Conservation (phyloP, 352 stramenopile genomes). For the Pythium periplocum region DNA sequence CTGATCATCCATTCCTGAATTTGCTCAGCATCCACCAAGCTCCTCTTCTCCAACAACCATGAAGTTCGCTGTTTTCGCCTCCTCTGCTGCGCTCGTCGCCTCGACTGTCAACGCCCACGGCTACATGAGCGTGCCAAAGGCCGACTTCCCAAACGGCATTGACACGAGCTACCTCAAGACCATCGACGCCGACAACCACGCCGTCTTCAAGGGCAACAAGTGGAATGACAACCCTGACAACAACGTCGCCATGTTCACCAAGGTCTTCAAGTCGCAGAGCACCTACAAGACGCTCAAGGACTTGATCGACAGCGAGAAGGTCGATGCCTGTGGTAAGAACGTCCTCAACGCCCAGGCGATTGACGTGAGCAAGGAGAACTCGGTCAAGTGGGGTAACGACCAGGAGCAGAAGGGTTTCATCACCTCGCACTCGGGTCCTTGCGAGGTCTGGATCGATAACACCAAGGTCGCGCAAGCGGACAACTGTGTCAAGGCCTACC, state of each 20-base stretch:
- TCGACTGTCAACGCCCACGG: constrained; percentile 37
- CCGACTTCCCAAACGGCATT: constrained; percentile 27
- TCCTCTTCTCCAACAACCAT: background rate
- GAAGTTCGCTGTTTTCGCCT: constrained; percentile 10
- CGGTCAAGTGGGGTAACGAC: constrained; percentile 46
- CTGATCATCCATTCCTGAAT: too few relatives aligned
- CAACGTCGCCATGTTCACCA: constrained; percentile 42
- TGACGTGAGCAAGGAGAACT: constrained; percentile 31
- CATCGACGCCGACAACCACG: constrained; percentile 33
- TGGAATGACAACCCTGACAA: constrained; percentile 39
- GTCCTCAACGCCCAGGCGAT: constrained; percentile 26
- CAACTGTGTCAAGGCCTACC: constrained; percentile 36
- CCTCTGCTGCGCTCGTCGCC: constrained; percentile 15
- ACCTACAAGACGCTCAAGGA: constrained; percentile 34
- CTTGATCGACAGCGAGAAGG: constrained; percentile 26
- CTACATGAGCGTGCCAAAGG: constrained; percentile 37
- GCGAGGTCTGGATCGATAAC: constrained; percentile 55
- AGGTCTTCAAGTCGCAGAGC: constrained; percentile 25
- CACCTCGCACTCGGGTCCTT: constrained; percentile 45
- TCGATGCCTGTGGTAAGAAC: constrained; percentile 29
- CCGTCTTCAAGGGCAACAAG: constrained; percentile 43
- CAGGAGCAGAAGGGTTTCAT: constrained; percentile 43
- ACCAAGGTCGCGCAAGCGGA: constrained; percentile 36
- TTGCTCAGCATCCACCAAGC: too few relatives aligned
- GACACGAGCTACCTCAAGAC: constrained; percentile 31